Conservation (phyloP, 208 protist species). For the Leishmania amazonensis region DNA sequence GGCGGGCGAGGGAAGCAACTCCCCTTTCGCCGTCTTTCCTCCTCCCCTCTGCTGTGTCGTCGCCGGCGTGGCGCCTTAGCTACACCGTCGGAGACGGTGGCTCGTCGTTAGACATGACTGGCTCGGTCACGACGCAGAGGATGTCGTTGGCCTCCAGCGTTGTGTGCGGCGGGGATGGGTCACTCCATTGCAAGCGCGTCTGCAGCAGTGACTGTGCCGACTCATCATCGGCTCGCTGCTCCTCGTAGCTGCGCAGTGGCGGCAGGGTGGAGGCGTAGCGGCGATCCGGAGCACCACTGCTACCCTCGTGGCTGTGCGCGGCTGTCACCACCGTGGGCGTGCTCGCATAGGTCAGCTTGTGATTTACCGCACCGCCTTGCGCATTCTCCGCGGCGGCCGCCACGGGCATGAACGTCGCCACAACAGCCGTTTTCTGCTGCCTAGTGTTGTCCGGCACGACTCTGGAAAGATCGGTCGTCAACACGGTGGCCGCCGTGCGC, state of each 20-base stretch:
- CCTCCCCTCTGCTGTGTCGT: not conserved
- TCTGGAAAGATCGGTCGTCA: not conserved
- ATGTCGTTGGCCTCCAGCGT: not conserved
- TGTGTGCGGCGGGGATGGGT: not conserved
- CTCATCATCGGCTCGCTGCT: conserved; percentile 1
- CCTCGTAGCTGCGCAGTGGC: conserved; percentile 17
- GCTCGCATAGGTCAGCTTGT: not conserved
- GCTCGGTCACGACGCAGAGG: not conserved
- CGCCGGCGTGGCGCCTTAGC: not conserved
- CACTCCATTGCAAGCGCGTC: not conserved
- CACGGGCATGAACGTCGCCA: no score
- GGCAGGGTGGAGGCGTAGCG: not conserved
- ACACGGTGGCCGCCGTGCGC: not conserved
- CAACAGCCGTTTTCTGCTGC: not conserved
- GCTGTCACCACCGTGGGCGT: no score
- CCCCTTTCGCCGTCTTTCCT: not conserved
- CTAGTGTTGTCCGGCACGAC: not conserved
- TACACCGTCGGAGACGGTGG: not conserved
- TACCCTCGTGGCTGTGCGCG: not conserved
- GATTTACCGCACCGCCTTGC: not conserved
- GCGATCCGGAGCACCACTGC: not conserved
- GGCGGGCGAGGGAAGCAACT: not conserved
- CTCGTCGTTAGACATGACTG: not conserved
- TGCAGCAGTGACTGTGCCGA: conserved; percentile 4
- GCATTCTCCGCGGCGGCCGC: not conserved